phyloP scores from a whole-genome alignment of 1,284 basidiomycete genomes.

The Takashimella koratensis region DNA sequence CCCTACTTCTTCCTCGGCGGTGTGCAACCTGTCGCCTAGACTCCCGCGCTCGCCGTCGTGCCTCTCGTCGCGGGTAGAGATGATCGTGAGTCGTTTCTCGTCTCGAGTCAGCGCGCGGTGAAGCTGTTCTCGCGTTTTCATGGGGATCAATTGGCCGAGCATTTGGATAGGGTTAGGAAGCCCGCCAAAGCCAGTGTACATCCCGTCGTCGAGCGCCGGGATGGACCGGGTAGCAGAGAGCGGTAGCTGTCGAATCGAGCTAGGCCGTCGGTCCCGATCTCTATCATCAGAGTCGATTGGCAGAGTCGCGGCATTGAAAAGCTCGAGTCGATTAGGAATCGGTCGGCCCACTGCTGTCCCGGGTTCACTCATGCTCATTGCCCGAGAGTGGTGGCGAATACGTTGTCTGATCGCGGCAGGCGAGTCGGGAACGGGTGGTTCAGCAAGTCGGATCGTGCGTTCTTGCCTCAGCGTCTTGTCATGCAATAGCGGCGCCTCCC shows the following conservation, averaged over 20 bases:
- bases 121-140: slow-evolving; percentile 55
- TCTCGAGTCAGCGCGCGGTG: slow-evolving; percentile 69
- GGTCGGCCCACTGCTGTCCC: not conserved
- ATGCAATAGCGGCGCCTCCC: not conserved
- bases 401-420: not conserved
- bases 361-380: not conserved
- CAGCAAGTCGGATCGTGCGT: not conserved
- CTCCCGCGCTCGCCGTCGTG: slow-evolving; percentile 44
- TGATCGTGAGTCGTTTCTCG: slow-evolving; percentile 62
- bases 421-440: not conserved
- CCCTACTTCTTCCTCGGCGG: slow-evolving; percentile 50
- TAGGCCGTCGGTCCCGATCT: not conserved
- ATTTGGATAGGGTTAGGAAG: slow-evolving; percentile 78
- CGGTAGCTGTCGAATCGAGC: not conserved
- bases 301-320: not conserved
- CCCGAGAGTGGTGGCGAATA: not conserved
- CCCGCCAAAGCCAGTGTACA: slow-evolving; percentile 64
- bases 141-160: slow-evolving; percentile 52
- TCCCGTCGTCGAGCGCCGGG: slow-evolving; percentile 13
- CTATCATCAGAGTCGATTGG: no score
- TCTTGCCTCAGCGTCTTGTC: not conserved
- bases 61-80: slow-evolving; percentile 1
- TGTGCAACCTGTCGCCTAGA: slow-evolving; percentile 82
- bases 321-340: not conserved
- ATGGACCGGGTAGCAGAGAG: not conserved